These are phyloP conservation scores for Fusarium veterinarium DNA, from an alignment of 2,329 filamentous ascomycete species.

Conservation along the genomic window DNA sequence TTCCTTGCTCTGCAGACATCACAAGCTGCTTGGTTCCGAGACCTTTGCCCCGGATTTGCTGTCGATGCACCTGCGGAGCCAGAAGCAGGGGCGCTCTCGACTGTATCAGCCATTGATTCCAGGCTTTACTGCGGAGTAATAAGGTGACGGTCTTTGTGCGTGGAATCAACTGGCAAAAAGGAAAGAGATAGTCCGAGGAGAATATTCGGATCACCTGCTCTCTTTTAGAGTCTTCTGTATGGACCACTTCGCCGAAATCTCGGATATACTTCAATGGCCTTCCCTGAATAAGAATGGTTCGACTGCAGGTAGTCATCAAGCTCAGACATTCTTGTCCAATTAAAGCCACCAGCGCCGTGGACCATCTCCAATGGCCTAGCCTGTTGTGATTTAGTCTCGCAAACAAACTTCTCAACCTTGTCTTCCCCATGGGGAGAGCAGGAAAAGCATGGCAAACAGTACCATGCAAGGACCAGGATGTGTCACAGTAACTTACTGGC, in stretches of 20 bases:
- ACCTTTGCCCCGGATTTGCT: background rate
- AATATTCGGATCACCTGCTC: slow-evolving; percentile 35
- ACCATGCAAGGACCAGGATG: background rate
- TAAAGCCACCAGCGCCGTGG: background rate
- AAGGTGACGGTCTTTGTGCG: no score
- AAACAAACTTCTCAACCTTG: slow-evolving; percentile 1
- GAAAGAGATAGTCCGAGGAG: slow-evolving; percentile 23
- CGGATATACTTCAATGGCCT: slow-evolving; percentile 24
- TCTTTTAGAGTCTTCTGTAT: background rate
- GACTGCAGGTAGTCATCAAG: background rate
- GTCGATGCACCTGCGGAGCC: background rate
- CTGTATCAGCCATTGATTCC: background rate
- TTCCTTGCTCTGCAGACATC: slow-evolving; percentile 42
- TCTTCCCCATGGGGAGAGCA: slow-evolving; percentile 33
- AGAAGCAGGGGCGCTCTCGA: background rate
- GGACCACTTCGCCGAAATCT: slow-evolving; percentile 35
- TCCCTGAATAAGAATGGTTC: background rate
- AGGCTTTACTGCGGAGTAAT: background rate
- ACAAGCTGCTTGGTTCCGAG: slow-evolving; percentile 39
- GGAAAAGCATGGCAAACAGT: background rate
- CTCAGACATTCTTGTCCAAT: background rate
- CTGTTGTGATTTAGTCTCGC: background rate
- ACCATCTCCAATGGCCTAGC: background rate
- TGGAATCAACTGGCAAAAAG: background rate
- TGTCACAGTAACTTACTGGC: background rate